Conservation (phyloP, 345 rosid species). For the Syzygium aromaticum region DNA sequence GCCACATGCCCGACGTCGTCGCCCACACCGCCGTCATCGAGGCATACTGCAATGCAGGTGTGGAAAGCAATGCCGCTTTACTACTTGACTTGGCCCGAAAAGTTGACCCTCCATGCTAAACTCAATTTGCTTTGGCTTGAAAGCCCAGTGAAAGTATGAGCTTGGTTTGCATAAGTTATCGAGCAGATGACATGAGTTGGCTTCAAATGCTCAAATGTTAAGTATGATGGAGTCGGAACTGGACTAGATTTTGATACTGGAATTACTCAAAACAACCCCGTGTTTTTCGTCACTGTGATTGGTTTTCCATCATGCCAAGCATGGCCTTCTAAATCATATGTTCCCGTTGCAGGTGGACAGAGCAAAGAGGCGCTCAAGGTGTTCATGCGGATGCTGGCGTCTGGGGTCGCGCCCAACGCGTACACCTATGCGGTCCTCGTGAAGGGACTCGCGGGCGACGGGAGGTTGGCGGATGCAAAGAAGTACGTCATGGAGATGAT, state of each 20-base stretch:
- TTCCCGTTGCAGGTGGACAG: conserved; percentile 11
- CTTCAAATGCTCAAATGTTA: neutral
- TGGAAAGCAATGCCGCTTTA: neutral
- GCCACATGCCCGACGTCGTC: conserved; percentile 66
- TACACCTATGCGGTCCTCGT: conserved; percentile 58
- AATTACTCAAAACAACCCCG: neutral
- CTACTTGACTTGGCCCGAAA: neutral
- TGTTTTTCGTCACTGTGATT: neutral
- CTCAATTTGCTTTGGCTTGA: neutral
- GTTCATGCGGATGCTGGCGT: conserved; percentile 55
- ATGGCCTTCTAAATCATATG: neutral
- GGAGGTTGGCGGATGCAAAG: conserved; percentile 24
- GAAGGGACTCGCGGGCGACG: conserved; percentile 46
- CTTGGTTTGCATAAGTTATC: neutral
- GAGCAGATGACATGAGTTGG: neutral
- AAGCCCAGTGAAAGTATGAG: neutral
- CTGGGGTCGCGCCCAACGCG: conserved; percentile 63
- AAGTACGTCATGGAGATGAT: conserved; percentile 62
- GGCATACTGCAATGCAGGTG: conserved; percentile 60
- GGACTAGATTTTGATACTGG: neutral
- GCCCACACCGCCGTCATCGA: conserved; percentile 67
- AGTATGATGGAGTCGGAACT: neutral
- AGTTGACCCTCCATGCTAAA: neutral
- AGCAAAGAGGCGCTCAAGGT: conserved; percentile 52
- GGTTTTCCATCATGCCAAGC: neutral